Conservation (phyloP, 176 grass and related monocot species). For the Avena atlantica region DNA sequence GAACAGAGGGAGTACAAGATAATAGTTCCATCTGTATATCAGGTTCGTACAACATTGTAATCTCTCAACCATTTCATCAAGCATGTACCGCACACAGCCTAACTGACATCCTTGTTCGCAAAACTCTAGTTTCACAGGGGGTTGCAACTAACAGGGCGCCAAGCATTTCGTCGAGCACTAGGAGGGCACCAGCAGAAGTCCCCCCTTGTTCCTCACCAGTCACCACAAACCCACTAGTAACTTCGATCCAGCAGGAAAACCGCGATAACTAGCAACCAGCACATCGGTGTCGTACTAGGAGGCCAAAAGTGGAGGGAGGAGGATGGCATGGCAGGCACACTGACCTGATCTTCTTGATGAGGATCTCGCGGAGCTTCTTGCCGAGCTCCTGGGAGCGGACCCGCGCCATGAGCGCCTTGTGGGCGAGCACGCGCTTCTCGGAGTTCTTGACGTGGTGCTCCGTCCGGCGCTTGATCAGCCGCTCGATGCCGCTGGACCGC, state of each 20-base stretch:
- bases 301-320: background rate
- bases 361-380: constrained; percentile 79
- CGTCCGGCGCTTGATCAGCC: constrained; percentile 65
- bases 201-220: background rate
- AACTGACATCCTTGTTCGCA: background rate
- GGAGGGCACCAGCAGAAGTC: background rate
- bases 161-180: constrained; percentile 43
- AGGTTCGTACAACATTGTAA: background rate
- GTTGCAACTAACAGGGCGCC: background rate
- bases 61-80: constrained; percentile 2
- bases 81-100: background rate
- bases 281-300: background rate
- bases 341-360: constrained; percentile 95
- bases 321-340: background rate
- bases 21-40: background rate
- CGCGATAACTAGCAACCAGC: constrained; percentile 1
- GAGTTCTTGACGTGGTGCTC: constrained; percentile 89
- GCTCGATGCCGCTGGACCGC: constrained; percentile 82
- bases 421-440: constrained; percentile 90
- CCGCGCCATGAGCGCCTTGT: constrained; percentile 82
- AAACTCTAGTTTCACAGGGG: background rate
- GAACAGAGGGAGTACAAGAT: background rate
- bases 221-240: background rate
- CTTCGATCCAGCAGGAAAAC: background rate
- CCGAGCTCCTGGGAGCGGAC: constrained; percentile 83